A percentile compares a stretch with the other conserved stretches of the same genome.
These are phyloP conservation scores for Colletotrichum filicis DNA, from an alignment of 2,329 filamentous ascomycete species.

Conservation along the genomic window DNA sequence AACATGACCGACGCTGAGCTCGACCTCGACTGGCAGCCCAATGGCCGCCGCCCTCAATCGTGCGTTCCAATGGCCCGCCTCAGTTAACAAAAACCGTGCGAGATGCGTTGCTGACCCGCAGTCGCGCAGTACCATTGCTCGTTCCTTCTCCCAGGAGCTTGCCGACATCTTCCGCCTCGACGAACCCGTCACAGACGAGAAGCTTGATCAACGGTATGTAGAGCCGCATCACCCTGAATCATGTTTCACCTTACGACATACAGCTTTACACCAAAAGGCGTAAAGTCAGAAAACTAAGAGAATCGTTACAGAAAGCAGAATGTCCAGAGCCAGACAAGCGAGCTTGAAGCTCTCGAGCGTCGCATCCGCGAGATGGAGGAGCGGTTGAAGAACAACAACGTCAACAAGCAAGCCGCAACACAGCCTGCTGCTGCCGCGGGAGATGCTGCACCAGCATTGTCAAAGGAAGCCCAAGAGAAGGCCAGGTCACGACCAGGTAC, in stretches of 20 bases:
- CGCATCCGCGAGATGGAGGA: slow-evolving; percentile 87
- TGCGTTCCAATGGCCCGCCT: slow-evolving; percentile 71
- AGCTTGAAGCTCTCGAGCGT: slow-evolving; percentile 88
- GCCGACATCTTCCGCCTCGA: slow-evolving; percentile 92
- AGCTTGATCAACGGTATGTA: slow-evolving; percentile 84
- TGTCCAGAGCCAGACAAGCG: slow-evolving; percentile 77
- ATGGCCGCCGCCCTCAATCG: slow-evolving; percentile 83
- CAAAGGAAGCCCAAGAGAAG: slow-evolving; percentile 46
- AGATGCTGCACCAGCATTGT: slow-evolving; percentile 40
- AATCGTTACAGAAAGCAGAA: slow-evolving; percentile 76
- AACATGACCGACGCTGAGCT: slow-evolving; percentile 73
- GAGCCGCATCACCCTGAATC: neutral
- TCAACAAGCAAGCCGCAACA: slow-evolving; percentile 36
- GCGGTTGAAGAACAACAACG: slow-evolving; percentile 64
- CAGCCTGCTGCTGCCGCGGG: slow-evolving; percentile 35
- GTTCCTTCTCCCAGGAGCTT: slow-evolving; percentile 86
- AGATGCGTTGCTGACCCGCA: neutral
- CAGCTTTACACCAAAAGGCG: neutral
- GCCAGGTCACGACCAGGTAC: slow-evolving; percentile 65
- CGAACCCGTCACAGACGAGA: slow-evolving; percentile 76
- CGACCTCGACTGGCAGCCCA: slow-evolving; percentile 84
- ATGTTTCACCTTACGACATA: neutral
- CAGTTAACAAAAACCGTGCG: slow-evolving; percentile 62
- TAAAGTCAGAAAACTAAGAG: slow-evolving; percentile 1
- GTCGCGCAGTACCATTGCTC: slow-evolving; percentile 79